Evolutionary conservation across 2,329 filamentous ascomycete genomes (phyloP), one percentile per base, ranked within the genome.

Genomic region (Neoarthrinium moseri): DNA sequence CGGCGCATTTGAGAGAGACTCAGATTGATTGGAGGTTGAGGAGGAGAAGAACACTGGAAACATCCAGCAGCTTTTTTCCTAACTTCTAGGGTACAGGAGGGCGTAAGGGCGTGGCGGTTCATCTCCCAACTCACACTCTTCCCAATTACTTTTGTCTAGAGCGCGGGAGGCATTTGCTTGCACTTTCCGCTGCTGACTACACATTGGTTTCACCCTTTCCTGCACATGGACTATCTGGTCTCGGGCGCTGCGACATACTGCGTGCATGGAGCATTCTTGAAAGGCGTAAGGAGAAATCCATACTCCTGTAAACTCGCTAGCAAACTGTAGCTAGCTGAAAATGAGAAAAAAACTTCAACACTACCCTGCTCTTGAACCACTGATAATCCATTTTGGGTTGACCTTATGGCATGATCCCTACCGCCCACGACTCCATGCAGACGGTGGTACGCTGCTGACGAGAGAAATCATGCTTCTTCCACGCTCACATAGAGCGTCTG

Each of bases 81-180:
- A 32, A n/a, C n/a, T 35, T 41, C 46, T 45, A 18, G 50, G 46
- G 47, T 35, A 46, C 32, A 44, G 38, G 49, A 42, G 43, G 40
- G 41, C 35, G 48, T 45, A 29, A 22, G 34, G 49, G 45, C 48
- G 54, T 45, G 30, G 33, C 45, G 51, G 47, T 48, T 48, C n/a
- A 23, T 36, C 27, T 50, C 47, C 49, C 27, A 44, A 32, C 43
- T 44, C 24, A 29, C 22, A 44, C 43, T 49, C 51, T 52, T 47
- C 45, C 23, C 30, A 35, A 30, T 30, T 45, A 53, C 56, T 55
- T 49, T 53, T 52, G 50, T 54, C 40, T 43, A 33, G 27, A 38
- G 50, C 41, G 33, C 50, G 27, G 56, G 53, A 54, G 34, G 56
- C 58, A 58, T 58, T 58, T 5, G 36, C 18, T 57, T 58, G 58